These are phyloP conservation scores for Eimeria brunetti DNA, from an alignment of 169 alveolate genomes.

Conservation along the genomic window DNA sequence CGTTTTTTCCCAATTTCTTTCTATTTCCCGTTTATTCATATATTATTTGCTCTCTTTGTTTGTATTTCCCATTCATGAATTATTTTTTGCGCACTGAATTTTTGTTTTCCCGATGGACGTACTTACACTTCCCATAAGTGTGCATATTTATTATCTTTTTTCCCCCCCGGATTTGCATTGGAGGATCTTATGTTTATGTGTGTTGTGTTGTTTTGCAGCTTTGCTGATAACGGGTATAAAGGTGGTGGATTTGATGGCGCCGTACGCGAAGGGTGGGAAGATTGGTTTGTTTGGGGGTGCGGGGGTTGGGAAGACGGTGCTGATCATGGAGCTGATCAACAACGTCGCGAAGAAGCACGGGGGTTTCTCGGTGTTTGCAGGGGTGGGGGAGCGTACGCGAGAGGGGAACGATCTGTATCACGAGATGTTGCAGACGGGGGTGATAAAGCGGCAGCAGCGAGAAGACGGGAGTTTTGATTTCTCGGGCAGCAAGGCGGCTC, in stretches of 20 bases:
- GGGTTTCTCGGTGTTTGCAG: conserved; percentile 98
- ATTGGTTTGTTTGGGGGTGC: conserved; percentile 99
- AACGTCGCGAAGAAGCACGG: conserved; percentile 99
- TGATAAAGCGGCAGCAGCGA: conserved; percentile 27
- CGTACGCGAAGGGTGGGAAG: conserved; percentile 99
- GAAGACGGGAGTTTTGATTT: conserved; percentile 89
- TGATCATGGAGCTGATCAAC: conserved; percentile 98
- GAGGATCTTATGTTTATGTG: not conserved
- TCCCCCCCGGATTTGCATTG: not conserved
- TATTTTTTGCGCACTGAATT: too few relatives aligned
- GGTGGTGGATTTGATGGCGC: conserved; percentile 98
- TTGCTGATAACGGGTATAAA: conserved; percentile 83
- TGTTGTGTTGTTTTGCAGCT: not conserved
- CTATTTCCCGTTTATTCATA: not conserved
- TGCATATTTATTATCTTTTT: not conserved
- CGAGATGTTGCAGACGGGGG: conserved; percentile 93
- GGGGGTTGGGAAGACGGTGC: conserved; percentile 99
- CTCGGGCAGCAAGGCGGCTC: conserved; percentile 97
- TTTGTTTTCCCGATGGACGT: too few relatives aligned
- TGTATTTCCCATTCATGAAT: too few relatives aligned
- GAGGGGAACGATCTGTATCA: conserved; percentile 99
- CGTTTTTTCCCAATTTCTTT: not conserved
- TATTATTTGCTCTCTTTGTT: not conserved
- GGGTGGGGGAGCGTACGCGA: conserved; percentile 99
- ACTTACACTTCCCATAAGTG: too few relatives aligned